Conservation (phyloP, 139 green algal genomes). For the Volvox reticuliferus region DNA sequence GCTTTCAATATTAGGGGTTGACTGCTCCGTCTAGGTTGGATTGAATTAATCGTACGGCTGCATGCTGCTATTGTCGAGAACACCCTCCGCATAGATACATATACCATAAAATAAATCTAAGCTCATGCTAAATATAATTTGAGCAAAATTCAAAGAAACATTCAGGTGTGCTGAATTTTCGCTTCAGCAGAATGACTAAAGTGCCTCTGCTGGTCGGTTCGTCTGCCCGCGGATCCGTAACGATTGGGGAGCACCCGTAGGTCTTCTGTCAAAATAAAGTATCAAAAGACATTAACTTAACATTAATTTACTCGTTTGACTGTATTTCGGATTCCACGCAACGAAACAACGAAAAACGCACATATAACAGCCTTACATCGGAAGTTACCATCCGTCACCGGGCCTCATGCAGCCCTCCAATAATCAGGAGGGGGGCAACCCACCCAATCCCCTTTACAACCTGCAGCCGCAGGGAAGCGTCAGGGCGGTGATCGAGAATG, state of each 20-base stretch:
- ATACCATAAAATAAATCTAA: no score
- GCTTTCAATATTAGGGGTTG: no score
- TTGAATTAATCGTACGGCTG: no score
- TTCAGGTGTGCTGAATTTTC: background rate
- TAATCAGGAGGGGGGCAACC: background rate
- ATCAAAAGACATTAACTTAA: background rate
- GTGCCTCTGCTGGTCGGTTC: background rate
- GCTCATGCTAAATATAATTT: no score
- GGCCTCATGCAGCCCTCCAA: background rate
- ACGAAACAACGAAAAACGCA: background rate
- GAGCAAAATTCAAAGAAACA: no score
- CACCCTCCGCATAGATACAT: no score
- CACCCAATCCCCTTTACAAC: background rate
- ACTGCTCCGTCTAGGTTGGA: no score
- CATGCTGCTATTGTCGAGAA: no score
- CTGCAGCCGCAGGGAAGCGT: background rate
- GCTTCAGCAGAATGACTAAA: background rate
- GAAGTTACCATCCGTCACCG: background rate
- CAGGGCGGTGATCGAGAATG: background rate
- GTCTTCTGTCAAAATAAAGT: background rate
- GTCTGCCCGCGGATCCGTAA: background rate
- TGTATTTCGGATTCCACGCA: background rate
- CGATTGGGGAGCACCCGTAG: background rate
- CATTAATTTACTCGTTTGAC: background rate
- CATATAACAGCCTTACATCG: no score